A percentile compares a stretch with the other conserved stretches of the same genome.
phyloP scores from a whole-genome alignment of 192 early-diverging fungal species.

The Umbelopsis sp. region DNA sequence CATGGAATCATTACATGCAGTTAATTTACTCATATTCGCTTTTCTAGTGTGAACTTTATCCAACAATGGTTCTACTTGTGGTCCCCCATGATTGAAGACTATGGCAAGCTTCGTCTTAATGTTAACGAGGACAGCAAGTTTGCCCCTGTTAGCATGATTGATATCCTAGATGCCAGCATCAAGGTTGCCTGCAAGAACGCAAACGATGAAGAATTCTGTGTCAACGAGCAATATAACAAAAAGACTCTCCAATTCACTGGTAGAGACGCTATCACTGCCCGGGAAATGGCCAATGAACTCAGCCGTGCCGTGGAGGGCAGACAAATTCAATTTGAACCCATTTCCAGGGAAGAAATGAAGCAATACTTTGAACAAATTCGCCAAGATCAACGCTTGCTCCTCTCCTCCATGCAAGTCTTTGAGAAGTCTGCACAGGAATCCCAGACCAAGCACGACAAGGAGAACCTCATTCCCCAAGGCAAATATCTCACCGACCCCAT shows the following conservation, averaged over 20 bases:
- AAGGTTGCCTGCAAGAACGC: not conserved
- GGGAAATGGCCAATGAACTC: conserved; percentile 5
- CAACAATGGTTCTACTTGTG: conserved; percentile 24
- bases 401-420: not conserved
- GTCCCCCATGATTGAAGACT: conserved; percentile 17
- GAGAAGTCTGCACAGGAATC: not conserved
- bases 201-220: not conserved
- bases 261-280: not conserved
- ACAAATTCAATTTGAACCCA: not conserved
- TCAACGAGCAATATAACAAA: not conserved
- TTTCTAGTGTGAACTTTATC: conserved; percentile 12
- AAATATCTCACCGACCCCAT: not conserved
- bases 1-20: no score
- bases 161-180: not conserved
- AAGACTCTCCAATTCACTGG: conserved; percentile 11
- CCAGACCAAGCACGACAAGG: not conserved
- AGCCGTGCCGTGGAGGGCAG: not conserved
- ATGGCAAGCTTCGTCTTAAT: conserved; percentile 5
- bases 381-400: not conserved
- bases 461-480: not conserved
- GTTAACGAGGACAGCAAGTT: conserved; percentile 16
- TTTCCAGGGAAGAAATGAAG: not conserved
- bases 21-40: not conserved
- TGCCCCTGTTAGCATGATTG: conserved; percentile 20
- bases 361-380: conserved; percentile 8